Base-by-base conservation (phyloP, 345 rosid genomes). In the Rhodamnia rubescens region DNA sequence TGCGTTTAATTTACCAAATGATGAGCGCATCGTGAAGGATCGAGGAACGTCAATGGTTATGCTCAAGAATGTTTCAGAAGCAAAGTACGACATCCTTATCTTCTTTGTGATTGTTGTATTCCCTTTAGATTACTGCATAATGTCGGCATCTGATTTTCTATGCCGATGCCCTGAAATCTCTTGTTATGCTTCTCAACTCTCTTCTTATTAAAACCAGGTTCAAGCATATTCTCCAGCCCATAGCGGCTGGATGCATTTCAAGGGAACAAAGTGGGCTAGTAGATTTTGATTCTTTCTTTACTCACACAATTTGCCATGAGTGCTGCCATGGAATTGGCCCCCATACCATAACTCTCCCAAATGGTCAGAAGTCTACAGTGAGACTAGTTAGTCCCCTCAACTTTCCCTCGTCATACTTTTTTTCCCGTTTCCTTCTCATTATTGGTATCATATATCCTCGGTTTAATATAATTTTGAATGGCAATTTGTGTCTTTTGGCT, bases 301-400 rank as follows among this genome's bases (percentile, higher is more conserved):
- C 98, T 78, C 98, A 95, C 89, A 94, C 92, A 42, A 93, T 95
- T 85, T 97, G 98, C 90, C 99, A 97, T 87, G 99, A 97, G 84
- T 95, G 98, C 90, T 94, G 96, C 91, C 98, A 97, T 89, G 99
- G 98, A 44, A 95, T 97, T 88, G 98, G 99, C 53, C 98, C 99
- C 44, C 99, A 97, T 90, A 91, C 94, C 58, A 95, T 97, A 64
- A 94, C 89, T 57, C 99, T 95, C 87, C 99, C 99, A 53, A 90
- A 91, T 91, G 99, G 99, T 52, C 91, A 92, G 85, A 85, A 88
- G 56, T 97, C 97, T 85, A 97, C 98, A 15, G 98, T 97, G 87
- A 94, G 99, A 93, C 87, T 92, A 95, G 99, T 97, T 44, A 82
- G 92, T 88, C 78, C 14, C 29, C 61, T 69, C 56, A 36, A 85